A percentile compares a stretch with the other conserved stretches of the same genome.
Evolutionary conservation across 768 basidiomycete genomes (phyloP).

Genomic region (Postia placenta): DNA sequence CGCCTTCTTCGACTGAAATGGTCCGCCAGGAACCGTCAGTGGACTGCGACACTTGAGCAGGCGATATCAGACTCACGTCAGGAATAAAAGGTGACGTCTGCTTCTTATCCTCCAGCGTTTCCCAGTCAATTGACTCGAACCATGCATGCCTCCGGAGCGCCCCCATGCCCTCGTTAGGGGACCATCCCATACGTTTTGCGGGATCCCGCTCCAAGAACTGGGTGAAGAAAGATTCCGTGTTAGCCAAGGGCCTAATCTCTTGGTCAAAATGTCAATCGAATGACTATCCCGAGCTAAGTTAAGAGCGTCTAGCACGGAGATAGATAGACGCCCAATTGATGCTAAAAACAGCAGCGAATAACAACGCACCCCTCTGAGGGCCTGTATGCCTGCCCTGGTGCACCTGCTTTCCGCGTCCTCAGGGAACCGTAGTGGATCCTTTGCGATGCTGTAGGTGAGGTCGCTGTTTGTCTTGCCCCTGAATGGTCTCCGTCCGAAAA

Average conservation of each 20-base stretch:
- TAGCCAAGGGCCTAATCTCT: too few relatives aligned
- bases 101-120: constrained; percentile 69
- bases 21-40: constrained; percentile 1
- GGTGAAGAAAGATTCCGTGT: not conserved
- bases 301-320: too few relatives aligned
- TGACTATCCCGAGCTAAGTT: too few relatives aligned
- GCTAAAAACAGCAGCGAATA: constrained; percentile 2
- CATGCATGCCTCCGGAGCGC: constrained; percentile 79
- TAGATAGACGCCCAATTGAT: not conserved
- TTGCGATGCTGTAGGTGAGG: constrained; percentile 87
- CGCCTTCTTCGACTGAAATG: constrained; percentile 85
- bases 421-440: constrained; percentile 83
- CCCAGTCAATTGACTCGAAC: constrained; percentile 91
- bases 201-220: constrained; percentile 89
- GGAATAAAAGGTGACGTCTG: constrained; percentile 82
- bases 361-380: constrained; percentile 67
- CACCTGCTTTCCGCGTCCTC: constrained; percentile 82
- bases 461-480: constrained; percentile 90
- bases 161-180: constrained; percentile 70
- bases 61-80: constrained; percentile 48
- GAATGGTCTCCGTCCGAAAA: constrained; percentile 90
- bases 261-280: too few relatives aligned
- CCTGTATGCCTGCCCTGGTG: constrained; percentile 69
- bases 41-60: not conserved
- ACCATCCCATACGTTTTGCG: constrained; percentile 75